Conservation (phyloP, 202 grass and related monocot genomes). For the Elaeis oleifera region DNA sequence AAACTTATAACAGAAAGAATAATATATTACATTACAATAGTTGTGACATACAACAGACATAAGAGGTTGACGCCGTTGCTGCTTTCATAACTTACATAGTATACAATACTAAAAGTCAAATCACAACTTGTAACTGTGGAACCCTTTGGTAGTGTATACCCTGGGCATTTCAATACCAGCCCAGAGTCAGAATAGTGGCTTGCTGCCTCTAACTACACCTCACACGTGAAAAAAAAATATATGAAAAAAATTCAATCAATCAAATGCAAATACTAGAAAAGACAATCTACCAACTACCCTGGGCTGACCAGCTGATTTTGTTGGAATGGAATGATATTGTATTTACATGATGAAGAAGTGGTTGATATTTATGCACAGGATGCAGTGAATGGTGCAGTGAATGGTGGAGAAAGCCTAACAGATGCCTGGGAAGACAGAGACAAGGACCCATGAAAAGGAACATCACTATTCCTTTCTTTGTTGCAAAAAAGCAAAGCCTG, state of each 20-base stretch:
- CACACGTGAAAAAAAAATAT: constrained; percentile 22
- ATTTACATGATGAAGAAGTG: constrained; percentile 41
- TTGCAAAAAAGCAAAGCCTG: constrained; percentile 83
- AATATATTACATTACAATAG: no score
- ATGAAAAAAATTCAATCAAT: constrained; percentile 73
- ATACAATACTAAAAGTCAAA: constrained; percentile 8
- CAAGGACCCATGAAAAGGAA: neutral
- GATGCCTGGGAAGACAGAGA: constrained; percentile 6
- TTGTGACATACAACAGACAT: no score
- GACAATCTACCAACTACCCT: constrained; percentile 37
- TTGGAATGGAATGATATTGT: constrained; percentile 36
- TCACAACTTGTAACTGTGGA: constrained; percentile 14
- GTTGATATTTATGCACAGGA: constrained; percentile 47
- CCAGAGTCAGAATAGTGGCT: constrained; percentile 36
- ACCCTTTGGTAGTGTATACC: constrained; percentile 21
- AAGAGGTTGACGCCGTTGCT: no score
- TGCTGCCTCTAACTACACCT: constrained; percentile 37
- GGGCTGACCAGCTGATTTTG: constrained; percentile 31
- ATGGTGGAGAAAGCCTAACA: neutral
- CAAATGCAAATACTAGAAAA: constrained; percentile 38
- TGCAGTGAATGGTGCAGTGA: no score
- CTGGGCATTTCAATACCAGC: constrained; percentile 70
- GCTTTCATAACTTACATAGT: constrained; percentile 3
- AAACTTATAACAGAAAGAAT: neutral
- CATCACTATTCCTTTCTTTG: constrained; percentile 69